Evolutionary conservation across 2,329 filamentous ascomycete genomes (phyloP).

Genomic region (Monosporascus sp.): DNA sequence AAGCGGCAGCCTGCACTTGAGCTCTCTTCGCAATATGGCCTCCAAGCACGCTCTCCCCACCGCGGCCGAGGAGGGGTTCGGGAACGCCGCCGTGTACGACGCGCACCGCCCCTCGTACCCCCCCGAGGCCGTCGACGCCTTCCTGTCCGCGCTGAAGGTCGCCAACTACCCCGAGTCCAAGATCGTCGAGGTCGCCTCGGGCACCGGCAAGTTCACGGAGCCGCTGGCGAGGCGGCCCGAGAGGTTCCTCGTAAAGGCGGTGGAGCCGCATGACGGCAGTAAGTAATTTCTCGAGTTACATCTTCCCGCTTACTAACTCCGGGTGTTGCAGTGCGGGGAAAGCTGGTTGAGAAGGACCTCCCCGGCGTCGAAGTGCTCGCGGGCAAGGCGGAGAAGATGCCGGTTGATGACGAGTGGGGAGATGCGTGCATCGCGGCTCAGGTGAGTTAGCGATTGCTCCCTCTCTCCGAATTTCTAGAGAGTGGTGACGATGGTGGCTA

Average conservation of each 20-base stretch:
- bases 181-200: slow-evolving; percentile 61
- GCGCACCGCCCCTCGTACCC: slow-evolving; percentile 64
- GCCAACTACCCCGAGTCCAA: slow-evolving; percentile 38
- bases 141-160: slow-evolving; percentile 53
- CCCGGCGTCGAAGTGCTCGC: slow-evolving; percentile 47
- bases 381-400: slow-evolving; percentile 55
- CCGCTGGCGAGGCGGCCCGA: slow-evolving; percentile 54
- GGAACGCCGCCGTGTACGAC: slow-evolving; percentile 61
- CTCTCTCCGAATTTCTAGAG: too few relatives aligned
- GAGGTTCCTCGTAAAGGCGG: slow-evolving; percentile 52
- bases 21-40: slow-evolving; percentile 7
- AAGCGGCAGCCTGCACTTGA: too few relatives aligned
- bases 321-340: slow-evolving; percentile 42
- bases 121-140: slow-evolving; percentile 47
- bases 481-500: too few relatives aligned
- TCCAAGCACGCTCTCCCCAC: slow-evolving; percentile 15
- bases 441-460: slow-evolving; percentile 33
- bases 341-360: slow-evolving; percentile 54
- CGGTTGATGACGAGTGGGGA: slow-evolving; percentile 50
- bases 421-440: slow-evolving; percentile 65
- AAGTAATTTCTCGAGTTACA: too few relatives aligned
- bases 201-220: slow-evolving; percentile 68
- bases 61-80: slow-evolving; percentile 57
- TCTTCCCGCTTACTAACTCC: too few relatives aligned
- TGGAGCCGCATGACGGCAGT: slow-evolving; percentile 60